These are phyloP conservation scores for Lactarius deliciosus DNA, from an alignment of 768 basidiomycete genomes.

Conservation along the genomic window DNA sequence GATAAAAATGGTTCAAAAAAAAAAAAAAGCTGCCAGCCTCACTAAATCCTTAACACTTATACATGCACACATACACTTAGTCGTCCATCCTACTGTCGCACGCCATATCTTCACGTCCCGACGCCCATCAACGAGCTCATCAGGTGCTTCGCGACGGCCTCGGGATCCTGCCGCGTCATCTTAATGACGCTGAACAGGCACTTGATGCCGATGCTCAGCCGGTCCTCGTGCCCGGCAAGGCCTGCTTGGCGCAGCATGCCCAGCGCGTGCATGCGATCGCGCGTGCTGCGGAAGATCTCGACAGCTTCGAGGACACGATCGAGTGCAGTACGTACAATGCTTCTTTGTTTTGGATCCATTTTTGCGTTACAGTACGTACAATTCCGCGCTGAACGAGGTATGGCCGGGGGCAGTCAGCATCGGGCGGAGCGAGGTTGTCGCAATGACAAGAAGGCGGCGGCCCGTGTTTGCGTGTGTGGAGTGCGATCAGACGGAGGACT, in stretches of 20 bases:
- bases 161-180: slow-evolving; percentile 96
- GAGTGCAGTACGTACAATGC: too few species aligned
- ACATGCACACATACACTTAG: background rate
- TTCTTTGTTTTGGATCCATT: too few species aligned
- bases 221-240: slow-evolving; percentile 51
- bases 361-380: too few species aligned
- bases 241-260: slow-evolving; percentile 72
- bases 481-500: background rate
- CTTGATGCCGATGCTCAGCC: slow-evolving; percentile 87
- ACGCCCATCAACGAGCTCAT: slow-evolving; percentile 61
- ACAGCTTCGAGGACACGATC: slow-evolving; percentile 77
- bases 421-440: slow-evolving; percentile 85
- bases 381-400: slow-evolving; percentile 81
- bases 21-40: too few species aligned
- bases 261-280: slow-evolving; percentile 59
- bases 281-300: slow-evolving; percentile 61
- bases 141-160: slow-evolving; percentile 71
- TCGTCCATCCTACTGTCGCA: background rate
- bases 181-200: slow-evolving; percentile 89
- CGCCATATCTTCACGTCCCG: slow-evolving; percentile 34
- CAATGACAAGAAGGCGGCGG: slow-evolving; percentile 86
- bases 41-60: too few species aligned
- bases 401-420: slow-evolving; percentile 88
- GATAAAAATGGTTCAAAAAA: too few species aligned
- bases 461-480: slow-evolving; percentile 43